A percentile compares a stretch with the other conserved stretches of the same genome.
Conservation (phyloP, 2,329 filamentous ascomycete species). For the Metarhizium brunneum region DNA sequence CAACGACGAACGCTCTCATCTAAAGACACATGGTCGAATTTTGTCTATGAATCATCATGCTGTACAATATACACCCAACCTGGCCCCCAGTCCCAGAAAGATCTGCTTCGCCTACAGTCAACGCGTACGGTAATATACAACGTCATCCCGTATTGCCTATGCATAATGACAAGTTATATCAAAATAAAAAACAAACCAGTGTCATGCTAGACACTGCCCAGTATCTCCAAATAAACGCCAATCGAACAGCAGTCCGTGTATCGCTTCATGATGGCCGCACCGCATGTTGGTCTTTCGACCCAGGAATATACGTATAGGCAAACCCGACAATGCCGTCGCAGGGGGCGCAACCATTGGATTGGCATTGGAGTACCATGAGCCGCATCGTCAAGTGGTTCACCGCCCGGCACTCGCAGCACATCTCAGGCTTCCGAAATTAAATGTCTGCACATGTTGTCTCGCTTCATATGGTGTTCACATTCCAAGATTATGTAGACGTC, state of each 20-base stretch:
- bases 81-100: not conserved
- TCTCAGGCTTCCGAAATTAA: not conserved
- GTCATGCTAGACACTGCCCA: not conserved
- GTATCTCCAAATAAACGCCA: conserved; percentile 6
- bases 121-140: conserved; percentile 6
- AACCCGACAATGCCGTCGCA: not conserved
- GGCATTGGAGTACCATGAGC: not conserved
- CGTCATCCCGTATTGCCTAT: not conserved
- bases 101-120: conserved; percentile 1
- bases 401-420: not conserved
- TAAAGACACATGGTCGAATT: not conserved
- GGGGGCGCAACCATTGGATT: not conserved
- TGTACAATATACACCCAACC: not conserved
- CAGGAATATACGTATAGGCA: not conserved
- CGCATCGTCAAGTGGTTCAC: not conserved
- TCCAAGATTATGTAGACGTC: conserved; percentile 1
- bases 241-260: not conserved
- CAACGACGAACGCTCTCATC: not conserved
- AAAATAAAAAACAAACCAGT: not conserved
- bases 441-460: not conserved
- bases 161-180: conserved; percentile 4
- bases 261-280: not conserved
- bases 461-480: not conserved
- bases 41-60: conserved; percentile 4
- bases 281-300: not conserved